Conservation (phyloP, 192 early-diverging fungal species). For the Coemansia sp. region DNA sequence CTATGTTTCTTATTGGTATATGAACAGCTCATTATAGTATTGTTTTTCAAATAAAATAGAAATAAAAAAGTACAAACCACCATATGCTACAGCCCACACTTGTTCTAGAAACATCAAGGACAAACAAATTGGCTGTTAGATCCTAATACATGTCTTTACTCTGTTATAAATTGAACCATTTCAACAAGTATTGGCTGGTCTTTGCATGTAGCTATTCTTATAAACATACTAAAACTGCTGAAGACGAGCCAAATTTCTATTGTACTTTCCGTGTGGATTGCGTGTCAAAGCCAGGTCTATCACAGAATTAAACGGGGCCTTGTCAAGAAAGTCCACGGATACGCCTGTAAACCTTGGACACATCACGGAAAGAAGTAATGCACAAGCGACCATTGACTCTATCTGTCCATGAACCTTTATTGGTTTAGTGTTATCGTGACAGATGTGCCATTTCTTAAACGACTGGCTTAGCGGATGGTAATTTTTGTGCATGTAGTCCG, state of each 20-base stretch:
- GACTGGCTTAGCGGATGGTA: conserved; percentile 15
- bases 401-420: neutral
- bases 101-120: too few relatives aligned
- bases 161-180: too few relatives aligned
- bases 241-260: neutral
- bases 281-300: conserved; percentile 9
- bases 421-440: conserved; percentile 5
- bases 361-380: conserved; percentile 10
- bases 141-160: too few relatives aligned
- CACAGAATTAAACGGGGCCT: neutral
- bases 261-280: conserved; percentile 7
- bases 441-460: conserved; percentile 18
- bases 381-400: conserved; percentile 5
- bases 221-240: neutral
- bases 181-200: too few relatives aligned
- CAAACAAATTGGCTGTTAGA: too few relatives aligned
- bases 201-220: neutral
- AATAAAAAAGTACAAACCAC: too few relatives aligned
- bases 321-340: neutral
- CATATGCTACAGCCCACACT: too few relatives aligned
- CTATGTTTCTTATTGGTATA: too few relatives aligned
- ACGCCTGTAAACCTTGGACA: conserved; percentile 15
- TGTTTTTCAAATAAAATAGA: too few relatives aligned
- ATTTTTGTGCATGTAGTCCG: conserved; percentile 14
- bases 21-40: too few relatives aligned